Conservation (phyloP, 106 monocot species). For the Phalaenopsis equestris region DNA sequence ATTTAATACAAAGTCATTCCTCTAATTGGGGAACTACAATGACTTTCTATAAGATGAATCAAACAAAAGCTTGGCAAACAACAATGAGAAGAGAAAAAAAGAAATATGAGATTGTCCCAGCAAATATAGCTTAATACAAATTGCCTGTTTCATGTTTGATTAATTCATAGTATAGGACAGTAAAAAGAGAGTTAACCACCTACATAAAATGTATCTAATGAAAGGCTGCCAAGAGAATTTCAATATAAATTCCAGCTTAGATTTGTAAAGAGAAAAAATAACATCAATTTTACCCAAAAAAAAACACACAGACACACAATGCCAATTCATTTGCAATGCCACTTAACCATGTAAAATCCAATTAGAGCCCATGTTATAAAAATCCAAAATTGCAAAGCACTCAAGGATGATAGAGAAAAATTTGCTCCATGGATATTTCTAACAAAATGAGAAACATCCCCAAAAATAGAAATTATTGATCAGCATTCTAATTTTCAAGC, state of each 20-base stretch:
- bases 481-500: not conserved
- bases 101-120: not conserved
- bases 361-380: not conserved
- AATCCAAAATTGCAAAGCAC: not conserved
- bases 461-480: not conserved
- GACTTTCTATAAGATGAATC: not conserved
- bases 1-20: not conserved
- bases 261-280: not conserved
- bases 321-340: not conserved
- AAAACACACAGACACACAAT: not conserved
- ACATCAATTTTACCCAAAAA: not conserved
- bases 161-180: not conserved
- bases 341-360: not conserved
- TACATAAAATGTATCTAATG: not conserved
- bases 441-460: not conserved
- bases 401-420: conserved; percentile 1
- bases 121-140: not conserved
- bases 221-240: not conserved
- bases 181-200: not conserved
- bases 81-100: not conserved
- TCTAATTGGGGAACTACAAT: not conserved
- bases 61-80: not conserved
- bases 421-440: not conserved
- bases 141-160: not conserved
- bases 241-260: not conserved